phyloP scores from a whole-genome alignment of 1,139 yeast genomes.

The Sugiyamaella paludigena region DNA sequence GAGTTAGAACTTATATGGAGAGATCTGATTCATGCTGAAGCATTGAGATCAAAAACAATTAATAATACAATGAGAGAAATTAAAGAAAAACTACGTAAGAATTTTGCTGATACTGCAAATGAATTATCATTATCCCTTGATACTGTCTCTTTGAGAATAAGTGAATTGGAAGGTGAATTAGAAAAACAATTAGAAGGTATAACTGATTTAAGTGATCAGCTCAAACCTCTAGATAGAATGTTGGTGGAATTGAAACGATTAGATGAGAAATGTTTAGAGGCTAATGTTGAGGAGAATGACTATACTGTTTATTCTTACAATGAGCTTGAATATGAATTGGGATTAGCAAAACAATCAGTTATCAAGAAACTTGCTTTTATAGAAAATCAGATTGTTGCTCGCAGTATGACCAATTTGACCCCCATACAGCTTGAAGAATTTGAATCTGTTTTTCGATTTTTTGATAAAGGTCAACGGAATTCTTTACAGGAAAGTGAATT shows the following conservation, averaged over 20 bases:
- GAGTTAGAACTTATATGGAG: constrained; percentile 40
- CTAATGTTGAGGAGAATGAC: constrained; percentile 44
- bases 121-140: constrained; percentile 37
- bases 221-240: constrained; percentile 36
- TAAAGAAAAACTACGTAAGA: constrained; percentile 46
- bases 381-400: constrained; percentile 43
- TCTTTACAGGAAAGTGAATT: constrained; percentile 39
- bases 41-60: constrained; percentile 35
- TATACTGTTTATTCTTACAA: constrained; percentile 41
- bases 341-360: constrained; percentile 40
- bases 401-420: constrained; percentile 42
- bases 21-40: constrained; percentile 36
- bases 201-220: constrained; percentile 33
- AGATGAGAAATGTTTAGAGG: constrained; percentile 35
- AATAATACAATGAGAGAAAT: constrained; percentile 38
- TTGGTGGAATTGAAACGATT: constrained; percentile 32
- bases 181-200: constrained; percentile 40
- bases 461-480: constrained; percentile 40
- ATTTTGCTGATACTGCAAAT: constrained; percentile 45
- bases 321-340: constrained; percentile 43
- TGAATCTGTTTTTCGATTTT: constrained; percentile 43
- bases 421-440: constrained; percentile 45
- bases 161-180: constrained; percentile 41
- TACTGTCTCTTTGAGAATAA: constrained; percentile 34
- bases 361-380: constrained; percentile 41